Base-by-base conservation (phyloP, 306 rosid genomes). In the Vigna unguiculata region DNA sequence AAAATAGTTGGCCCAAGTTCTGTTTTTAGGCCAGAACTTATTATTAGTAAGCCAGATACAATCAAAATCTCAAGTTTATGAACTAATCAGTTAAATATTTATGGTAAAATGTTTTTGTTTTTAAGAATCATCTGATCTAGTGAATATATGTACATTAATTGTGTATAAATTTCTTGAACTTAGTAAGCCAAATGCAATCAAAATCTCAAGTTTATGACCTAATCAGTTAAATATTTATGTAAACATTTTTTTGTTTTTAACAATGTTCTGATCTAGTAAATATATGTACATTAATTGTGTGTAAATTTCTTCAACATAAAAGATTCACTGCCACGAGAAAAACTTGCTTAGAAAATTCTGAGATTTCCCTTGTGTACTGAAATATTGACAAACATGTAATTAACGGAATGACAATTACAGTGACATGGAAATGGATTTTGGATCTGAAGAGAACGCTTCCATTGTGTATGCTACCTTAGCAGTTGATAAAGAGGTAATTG, bases 351-450 rank as follows among this genome's bases (percentile, higher is more conserved):
- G 32, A 32, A 48, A 75, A 32, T 41, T 62, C 16, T n/a, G 34
- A 61, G 14, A 22, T 52, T 74, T 64, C 9, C 49, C 32, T 46
- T n/a, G 66, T 66, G 57, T 53, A 64, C 36, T 57, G 49, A 49
- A 78, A 36, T 40, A 64, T 32, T 10, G 4, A 17, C 58, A 46
- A 70, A 14, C 48, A 10, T 68, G 20, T 21, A 24, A 11, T 24
- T 63, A 14, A 38, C 40, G 65, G 32, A 77, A 55, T 72, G 41
- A 14, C 75, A 6, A 78, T 30, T 84, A 83, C 88, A 95, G 97
- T 80, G 97, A 89, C 85, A 66, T 95, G 75, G 97, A 95, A 84
- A 90, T 95, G 38, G 88, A 92, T 76, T 91, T 72, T 71, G 88
- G 84, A 63, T 91, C 88, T 2, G 88, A 91, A 66, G 85, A 89